Percentiles rank a stretch among this genome's conserved stretches.
Conservation (phyloP, 345 rosid species). For the Sisymbrium altissimum region DNA sequence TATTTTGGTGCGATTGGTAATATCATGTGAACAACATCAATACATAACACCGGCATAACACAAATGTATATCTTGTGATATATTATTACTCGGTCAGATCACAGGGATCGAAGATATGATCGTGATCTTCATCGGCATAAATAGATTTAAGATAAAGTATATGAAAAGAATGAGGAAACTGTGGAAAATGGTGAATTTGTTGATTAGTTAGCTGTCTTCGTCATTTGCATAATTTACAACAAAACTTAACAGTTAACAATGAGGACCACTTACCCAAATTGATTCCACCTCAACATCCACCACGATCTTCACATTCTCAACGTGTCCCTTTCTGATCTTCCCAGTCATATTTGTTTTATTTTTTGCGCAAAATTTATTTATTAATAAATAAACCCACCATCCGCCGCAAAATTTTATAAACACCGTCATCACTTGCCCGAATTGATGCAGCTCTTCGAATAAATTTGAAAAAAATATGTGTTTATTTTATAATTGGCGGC, state of each 20-base stretch:
- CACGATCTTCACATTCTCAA: constrained; percentile 27
- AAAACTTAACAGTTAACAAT: background rate
- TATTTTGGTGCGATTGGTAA: background rate
- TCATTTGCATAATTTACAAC: background rate
- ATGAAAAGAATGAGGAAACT: background rate
- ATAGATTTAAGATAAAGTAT: background rate
- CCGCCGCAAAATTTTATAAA: background rate
- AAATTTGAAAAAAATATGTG: background rate
- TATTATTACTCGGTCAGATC: background rate
- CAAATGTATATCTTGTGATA: background rate
- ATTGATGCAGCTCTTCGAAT: background rate
- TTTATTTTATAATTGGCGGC: background rate
- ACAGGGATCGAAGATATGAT: background rate
- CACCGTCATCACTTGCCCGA: background rate
- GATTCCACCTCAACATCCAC: constrained; percentile 20
- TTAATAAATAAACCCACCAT: background rate
- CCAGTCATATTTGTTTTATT: background rate
- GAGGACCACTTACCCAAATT: constrained; percentile 21
- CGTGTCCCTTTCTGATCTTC: constrained; percentile 6
- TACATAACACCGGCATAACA: background rate
- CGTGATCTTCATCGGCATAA: background rate
- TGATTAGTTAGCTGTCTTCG: background rate
- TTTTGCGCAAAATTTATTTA: too few relatives aligned
- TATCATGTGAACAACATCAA: constrained; percentile 19
- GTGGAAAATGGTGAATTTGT: background rate